Evolutionary conservation across 225 moss, liverwort and hornwort species (phyloP).

Genomic region (Antitrichia curtipendula): DNA sequence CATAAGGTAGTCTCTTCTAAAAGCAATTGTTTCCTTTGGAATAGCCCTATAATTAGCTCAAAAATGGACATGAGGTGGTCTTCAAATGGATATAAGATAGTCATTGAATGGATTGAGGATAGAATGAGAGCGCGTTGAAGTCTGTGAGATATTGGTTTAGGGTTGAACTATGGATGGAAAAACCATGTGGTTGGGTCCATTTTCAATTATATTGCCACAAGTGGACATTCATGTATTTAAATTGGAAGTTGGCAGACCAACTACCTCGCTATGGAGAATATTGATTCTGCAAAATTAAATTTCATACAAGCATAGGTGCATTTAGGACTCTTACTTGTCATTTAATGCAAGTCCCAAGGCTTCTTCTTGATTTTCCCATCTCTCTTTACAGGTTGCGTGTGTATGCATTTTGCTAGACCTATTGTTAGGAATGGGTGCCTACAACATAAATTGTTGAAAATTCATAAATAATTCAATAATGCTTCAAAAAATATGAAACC

Average conservation of each 20-base stretch:
- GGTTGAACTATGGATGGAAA: background rate
- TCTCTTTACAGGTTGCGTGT: too few relatives aligned
- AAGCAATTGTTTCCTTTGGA: too few relatives aligned
- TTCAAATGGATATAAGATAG: rapidly evolving
- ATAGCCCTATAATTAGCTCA: rapidly evolving
- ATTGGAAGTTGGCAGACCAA: too few relatives aligned
- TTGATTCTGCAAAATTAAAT: rapidly evolving
- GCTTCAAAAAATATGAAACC: background rate
- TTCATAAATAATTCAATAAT: background rate
- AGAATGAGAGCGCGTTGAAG: background rate
- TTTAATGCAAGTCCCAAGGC: background rate
- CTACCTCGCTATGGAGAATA: background rate
- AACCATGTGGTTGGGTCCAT: background rate
- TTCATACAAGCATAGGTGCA: background rate
- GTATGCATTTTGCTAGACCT: too few relatives aligned
- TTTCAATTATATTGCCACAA: background rate
- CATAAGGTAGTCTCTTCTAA: background rate
- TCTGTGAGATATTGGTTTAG: rapidly evolving
- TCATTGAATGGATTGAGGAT: background rate
- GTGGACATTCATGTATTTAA: too few relatives aligned
- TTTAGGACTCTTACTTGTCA: background rate
- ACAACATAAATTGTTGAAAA: rapidly evolving
- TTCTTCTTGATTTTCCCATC: background rate
- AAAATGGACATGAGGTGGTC: background rate
- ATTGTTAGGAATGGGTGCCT: too few relatives aligned